Conservation (phyloP, 495 filamentous ascomycete genomes). For the Neurospora sp. region DNA sequence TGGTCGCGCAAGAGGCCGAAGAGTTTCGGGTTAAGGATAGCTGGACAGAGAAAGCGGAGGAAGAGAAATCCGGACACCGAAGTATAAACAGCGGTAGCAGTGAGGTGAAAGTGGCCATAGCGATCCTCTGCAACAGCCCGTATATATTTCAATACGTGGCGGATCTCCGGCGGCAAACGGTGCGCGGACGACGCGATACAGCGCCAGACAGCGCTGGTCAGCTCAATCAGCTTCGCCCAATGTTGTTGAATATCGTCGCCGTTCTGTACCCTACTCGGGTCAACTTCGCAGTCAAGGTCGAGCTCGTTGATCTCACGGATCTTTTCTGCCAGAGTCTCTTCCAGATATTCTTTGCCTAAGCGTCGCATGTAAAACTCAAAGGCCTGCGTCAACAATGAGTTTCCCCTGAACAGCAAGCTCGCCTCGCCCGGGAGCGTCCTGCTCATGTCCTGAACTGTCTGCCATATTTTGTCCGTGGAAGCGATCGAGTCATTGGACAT, state of each 20-base stretch:
- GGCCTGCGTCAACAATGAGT: slow-evolving; percentile 87
- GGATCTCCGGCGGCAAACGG: slow-evolving; percentile 73
- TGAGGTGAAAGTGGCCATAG: slow-evolving; percentile 89
- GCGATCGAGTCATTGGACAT: slow-evolving; percentile 72
- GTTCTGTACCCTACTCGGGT: slow-evolving; percentile 64
- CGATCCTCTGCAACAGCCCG: slow-evolving; percentile 90
- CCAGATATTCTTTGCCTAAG: slow-evolving; percentile 85
- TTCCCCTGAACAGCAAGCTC: slow-evolving; percentile 91
- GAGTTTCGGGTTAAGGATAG: slow-evolving; percentile 90
- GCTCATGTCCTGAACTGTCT: slow-evolving; percentile 50
- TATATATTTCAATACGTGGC: slow-evolving; percentile 85
- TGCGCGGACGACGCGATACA: slow-evolving; percentile 61
- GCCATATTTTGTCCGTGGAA: slow-evolving; percentile 41
- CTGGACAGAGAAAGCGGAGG: slow-evolving; percentile 90
- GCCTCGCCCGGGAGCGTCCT: slow-evolving; percentile 66
- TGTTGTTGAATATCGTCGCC: slow-evolving; percentile 71
- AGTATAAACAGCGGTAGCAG: slow-evolving; percentile 68
- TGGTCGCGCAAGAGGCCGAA: slow-evolving; percentile 87
- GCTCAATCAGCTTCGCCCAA: slow-evolving; percentile 66
- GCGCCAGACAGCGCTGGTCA: slow-evolving; percentile 79
- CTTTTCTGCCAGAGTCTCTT: slow-evolving; percentile 77
- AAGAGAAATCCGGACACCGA: slow-evolving; percentile 97
- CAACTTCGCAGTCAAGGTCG: slow-evolving; percentile 90
- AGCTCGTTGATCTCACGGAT: slow-evolving; percentile 77
- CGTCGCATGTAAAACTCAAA: slow-evolving; percentile 93